Conservation (phyloP, 148 eudicot species). For the Nepenthes mirabilis region DNA sequence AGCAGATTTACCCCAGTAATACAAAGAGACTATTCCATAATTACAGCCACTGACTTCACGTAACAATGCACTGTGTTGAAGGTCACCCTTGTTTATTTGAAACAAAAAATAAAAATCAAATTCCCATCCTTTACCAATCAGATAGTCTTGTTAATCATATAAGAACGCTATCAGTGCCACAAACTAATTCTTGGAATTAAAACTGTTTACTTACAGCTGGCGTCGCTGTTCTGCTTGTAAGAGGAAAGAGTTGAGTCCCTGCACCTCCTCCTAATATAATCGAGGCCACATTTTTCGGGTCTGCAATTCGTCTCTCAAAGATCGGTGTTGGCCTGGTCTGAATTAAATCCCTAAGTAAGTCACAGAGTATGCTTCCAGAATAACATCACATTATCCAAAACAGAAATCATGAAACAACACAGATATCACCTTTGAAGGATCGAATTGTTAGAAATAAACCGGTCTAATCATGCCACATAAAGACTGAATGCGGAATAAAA, state of each 20-base stretch:
- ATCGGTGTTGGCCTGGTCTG: not conserved
- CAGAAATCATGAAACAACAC: not conserved
- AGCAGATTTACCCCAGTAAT: too few relatives aligned
- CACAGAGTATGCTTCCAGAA: not conserved
- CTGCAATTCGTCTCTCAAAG: not conserved
- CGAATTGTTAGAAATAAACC: too few relatives aligned
- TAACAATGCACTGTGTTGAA: too few relatives aligned
- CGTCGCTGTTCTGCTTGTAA: conserved; percentile 8
- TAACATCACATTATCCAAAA: not conserved
- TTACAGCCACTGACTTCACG: too few relatives aligned
- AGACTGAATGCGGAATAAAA: too few relatives aligned
- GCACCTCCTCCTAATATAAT: conserved; percentile 11
- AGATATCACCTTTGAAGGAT: not conserved
- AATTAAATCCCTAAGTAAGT: not conserved
- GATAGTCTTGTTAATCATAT: not conserved
- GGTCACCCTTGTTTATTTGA: too few relatives aligned
- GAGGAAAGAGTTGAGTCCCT: conserved; percentile 11
- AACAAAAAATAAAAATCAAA: too few relatives aligned
- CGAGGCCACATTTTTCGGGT: not conserved
- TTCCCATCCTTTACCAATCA: not conserved
- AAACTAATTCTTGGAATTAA: not conserved
- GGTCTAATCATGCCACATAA: too few relatives aligned
- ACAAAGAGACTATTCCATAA: too few relatives aligned
- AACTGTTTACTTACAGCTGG: conserved; percentile 4
- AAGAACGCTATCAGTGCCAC: not conserved